These are phyloP conservation scores for Calonectria ilicicola DNA, from an alignment of 2,329 filamentous ascomycete genomes.

Conservation along the genomic window DNA sequence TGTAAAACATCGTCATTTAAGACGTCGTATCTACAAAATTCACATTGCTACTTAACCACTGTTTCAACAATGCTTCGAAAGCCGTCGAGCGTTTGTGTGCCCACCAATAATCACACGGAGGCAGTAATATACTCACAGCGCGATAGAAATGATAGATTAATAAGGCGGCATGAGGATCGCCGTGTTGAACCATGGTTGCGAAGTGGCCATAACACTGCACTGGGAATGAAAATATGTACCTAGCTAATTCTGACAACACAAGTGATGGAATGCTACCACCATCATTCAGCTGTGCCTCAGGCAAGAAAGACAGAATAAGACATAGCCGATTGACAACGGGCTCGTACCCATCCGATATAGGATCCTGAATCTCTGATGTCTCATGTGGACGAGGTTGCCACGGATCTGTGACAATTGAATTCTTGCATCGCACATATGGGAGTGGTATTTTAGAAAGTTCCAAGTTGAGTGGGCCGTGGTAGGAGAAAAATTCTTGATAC, in stretches of 20 bases:
- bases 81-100: background rate
- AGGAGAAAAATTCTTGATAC: background rate
- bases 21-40: too few species aligned
- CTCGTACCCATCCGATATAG: background rate
- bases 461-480: background rate
- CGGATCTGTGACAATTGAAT: background rate
- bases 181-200: background rate
- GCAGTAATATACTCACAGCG: background rate
- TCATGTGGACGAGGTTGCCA: background rate
- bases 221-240: background rate
- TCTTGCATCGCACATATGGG: background rate
- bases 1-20: too few species aligned
- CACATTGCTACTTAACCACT: background rate
- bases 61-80: background rate
- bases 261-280: background rate
- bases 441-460: background rate
- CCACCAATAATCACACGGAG: background rate
- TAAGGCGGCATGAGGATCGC: background rate
- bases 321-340: background rate
- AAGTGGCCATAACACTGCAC: background rate
- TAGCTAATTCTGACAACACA: background rate
- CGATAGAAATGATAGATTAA: constrained; percentile 1
- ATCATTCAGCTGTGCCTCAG: background rate
- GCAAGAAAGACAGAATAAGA: background rate
- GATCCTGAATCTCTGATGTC: background rate